Conservation (phyloP, 106 monocot genomes). For the Dioscorea alata region DNA sequence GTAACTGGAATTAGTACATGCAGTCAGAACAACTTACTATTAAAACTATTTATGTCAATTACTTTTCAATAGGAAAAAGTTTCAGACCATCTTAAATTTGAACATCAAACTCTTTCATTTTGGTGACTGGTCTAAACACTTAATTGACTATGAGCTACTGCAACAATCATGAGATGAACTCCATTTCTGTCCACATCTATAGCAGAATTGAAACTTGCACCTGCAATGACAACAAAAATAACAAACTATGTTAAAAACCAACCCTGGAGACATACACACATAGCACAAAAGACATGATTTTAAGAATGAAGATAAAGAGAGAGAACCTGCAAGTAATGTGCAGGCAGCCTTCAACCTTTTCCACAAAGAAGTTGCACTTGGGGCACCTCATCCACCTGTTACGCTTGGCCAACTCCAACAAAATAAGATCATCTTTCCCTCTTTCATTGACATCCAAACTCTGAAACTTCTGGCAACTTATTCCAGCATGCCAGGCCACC, state of each 20-base stretch:
- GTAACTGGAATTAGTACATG: no score
- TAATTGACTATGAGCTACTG: background rate
- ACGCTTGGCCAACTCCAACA: constrained; percentile 34
- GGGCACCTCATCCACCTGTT: constrained; percentile 63
- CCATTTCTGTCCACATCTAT: constrained; percentile 17
- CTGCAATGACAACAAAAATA: background rate
- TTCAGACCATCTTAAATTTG: background rate
- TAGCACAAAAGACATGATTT: no score
- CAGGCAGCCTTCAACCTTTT: constrained; percentile 49
- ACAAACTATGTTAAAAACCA: background rate
- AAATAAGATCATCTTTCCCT: constrained; percentile 31
- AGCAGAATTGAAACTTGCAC: constrained; percentile 22
- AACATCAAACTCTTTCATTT: background rate
- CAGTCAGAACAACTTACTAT: no score
- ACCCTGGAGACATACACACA: no score
- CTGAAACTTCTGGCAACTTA: constrained; percentile 26
- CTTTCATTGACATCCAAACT: constrained; percentile 21
- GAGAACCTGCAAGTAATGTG: constrained; percentile 58
- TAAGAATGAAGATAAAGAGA: background rate
- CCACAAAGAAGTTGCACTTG: constrained; percentile 49
- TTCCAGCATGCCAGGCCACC: constrained; percentile 49
- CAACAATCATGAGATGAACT: background rate
- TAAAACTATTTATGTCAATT: no score
- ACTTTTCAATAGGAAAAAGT: no score
- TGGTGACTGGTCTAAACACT: no score